Evolutionary conservation across 331 rosid species (phyloP).

Genomic region (Erythrophleum ivorense): DNA sequence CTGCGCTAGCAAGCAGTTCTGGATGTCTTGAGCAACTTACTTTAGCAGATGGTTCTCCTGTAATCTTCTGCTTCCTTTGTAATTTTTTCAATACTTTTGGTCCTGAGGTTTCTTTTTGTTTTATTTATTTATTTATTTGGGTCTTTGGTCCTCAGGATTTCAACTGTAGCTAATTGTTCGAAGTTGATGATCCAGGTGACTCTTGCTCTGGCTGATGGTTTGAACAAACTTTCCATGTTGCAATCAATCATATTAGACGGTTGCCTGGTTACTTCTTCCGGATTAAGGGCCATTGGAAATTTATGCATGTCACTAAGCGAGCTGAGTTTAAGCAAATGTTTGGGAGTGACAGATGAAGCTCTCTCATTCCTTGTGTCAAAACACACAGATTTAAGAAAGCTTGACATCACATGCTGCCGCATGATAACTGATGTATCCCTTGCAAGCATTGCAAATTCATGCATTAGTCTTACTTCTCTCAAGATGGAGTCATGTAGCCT

Average conservation of each 20-base stretch:
- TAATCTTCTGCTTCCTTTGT: constrained; percentile 47
- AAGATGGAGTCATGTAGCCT: constrained; percentile 90
- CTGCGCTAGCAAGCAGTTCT: constrained; percentile 61
- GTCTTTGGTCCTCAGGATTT: constrained; percentile 1
- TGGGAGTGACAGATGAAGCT: constrained; percentile 83
- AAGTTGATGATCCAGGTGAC: constrained; percentile 71
- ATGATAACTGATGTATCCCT: constrained; percentile 75
- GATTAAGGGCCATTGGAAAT: constrained; percentile 81
- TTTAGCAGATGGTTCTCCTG: constrained; percentile 84
- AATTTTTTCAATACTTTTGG: background rate
- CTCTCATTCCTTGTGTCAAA: constrained; percentile 71
- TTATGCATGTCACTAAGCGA: constrained; percentile 67
- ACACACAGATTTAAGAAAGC: constrained; percentile 78
- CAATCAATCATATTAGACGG: constrained; percentile 81
- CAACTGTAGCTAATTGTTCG: constrained; percentile 34
- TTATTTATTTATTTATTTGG: background rate
- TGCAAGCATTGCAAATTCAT: constrained; percentile 68
- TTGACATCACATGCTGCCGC: constrained; percentile 94
- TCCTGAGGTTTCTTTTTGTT: background rate
- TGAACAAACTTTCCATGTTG: constrained; percentile 68
- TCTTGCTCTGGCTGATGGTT: constrained; percentile 68
- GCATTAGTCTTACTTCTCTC: constrained; percentile 74
- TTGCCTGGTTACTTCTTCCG: constrained; percentile 67
- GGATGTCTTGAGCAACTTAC: constrained; percentile 64
- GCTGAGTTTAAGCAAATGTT: constrained; percentile 90